Base-by-base conservation (phyloP, 2,329 filamentous ascomycete species). In the Amphichorda felina region DNA sequence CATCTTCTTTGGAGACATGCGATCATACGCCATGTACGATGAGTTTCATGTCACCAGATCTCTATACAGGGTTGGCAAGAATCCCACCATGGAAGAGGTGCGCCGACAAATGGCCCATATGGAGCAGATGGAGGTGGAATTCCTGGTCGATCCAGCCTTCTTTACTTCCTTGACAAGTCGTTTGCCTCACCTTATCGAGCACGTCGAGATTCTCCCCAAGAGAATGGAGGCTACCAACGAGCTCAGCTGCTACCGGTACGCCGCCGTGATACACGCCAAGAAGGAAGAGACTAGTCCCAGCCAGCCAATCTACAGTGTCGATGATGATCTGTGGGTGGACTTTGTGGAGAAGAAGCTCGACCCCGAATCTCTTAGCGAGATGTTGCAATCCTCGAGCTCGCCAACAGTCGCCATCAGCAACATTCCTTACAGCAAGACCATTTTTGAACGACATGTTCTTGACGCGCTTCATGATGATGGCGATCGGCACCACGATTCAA, bases 341-440 rank as follows among this genome's bases (percentile, higher is more conserved):
- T 51, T 51, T 26, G 8, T 15, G 8, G 32, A 26, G 3, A 24
- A 37, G 5, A 24, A 33, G 4, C 17, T 47, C 11, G 27, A 46
- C 29, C 34, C 18, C 0, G 33, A 36, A 10, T 37, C 38, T 4
- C 41, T 50, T 2, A 5, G 38, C 1, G 10, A 27, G 4, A 33
- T 44, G 1, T 28, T 51, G 8, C 13, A 41, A 5, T 29, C 26
- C 18, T 36, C 27, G 9, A 34, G 14, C 18, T 25, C 10, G 0
- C 31, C 19, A 2, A 10, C 34, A 3, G 17, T 49, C 0, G 42
- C 50, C 0, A 15, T 54, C 5, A 33, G 39, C 22, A 50, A 50
- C 19, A 52, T 54, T 13, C 48, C 50, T 1, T 41, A 48, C 29
- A 40, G 35, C 44, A 60, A 42, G 44, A 60, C 37, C 41, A 53